Evolutionary conservation across 2,329 filamentous ascomycete species (phyloP).

Genomic region (Fusarium brachygibbosum): DNA sequence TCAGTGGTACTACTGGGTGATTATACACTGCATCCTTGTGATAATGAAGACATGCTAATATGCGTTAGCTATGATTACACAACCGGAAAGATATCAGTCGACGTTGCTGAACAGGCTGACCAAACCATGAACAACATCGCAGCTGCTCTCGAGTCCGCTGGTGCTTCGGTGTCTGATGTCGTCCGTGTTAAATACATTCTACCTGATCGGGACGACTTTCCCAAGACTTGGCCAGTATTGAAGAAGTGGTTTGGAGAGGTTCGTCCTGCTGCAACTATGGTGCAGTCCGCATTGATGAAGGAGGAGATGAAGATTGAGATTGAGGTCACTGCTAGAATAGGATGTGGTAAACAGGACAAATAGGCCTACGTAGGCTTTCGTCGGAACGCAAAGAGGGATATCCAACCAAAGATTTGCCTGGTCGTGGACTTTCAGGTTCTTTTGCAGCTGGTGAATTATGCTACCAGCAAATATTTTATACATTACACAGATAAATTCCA

Average conservation of each 20-base stretch:
- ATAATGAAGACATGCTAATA: neutral
- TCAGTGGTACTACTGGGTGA: conserved; percentile 69
- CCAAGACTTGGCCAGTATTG: conserved; percentile 64
- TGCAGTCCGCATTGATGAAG: conserved; percentile 65
- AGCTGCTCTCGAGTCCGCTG: conserved; percentile 60
- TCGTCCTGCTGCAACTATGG: conserved; percentile 68
- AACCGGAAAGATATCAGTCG: conserved; percentile 60
- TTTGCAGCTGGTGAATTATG: neutral
- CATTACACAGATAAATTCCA: neutral
- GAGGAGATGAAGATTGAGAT: conserved; percentile 63
- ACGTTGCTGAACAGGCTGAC: conserved; percentile 63
- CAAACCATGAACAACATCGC: conserved; percentile 64
- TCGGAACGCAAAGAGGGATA: too few relatives aligned
- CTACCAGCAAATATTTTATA: neutral
- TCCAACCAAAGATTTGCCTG: neutral
- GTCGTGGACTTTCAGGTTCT: neutral
- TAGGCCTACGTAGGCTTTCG: neutral
- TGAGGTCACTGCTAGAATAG: conserved; percentile 58
- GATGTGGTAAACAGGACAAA: conserved; percentile 29
- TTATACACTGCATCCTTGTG: neutral
- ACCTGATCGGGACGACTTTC: conserved; percentile 62
- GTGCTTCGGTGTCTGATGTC: conserved; percentile 60
- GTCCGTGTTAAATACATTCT: conserved; percentile 67
- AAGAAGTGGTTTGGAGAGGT: conserved; percentile 63
- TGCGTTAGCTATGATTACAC: conserved; percentile 64